Evolutionary conservation across 164 flowering plant genomes (phyloP).

Genomic region (Annona cherimola): DNA sequence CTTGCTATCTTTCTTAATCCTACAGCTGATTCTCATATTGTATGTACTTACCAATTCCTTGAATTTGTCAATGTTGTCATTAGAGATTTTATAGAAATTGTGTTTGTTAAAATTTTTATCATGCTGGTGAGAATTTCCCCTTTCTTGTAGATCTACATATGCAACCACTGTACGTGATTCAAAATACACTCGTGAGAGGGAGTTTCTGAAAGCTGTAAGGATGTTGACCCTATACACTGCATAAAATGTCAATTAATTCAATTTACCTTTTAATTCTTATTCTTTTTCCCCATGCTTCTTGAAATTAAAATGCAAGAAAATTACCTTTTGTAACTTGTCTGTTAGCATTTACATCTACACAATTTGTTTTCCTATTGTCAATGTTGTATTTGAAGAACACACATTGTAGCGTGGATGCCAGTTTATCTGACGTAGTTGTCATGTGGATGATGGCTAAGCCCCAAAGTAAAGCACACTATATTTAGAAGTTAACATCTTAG

Average conservation of each 20-base stretch:
- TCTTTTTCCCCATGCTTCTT: background rate
- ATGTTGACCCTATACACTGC: background rate
- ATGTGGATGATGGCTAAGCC: too few species aligned
- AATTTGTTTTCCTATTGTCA: too few species aligned
- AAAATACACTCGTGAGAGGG: slow-evolving; percentile 78
- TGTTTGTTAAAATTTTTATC: background rate
- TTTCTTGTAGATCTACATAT: slow-evolving; percentile 70
- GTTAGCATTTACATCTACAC: too few species aligned
- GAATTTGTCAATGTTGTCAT: background rate
- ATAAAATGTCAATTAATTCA: background rate
- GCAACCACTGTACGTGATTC: slow-evolving; percentile 86
- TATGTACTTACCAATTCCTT: too few species aligned
- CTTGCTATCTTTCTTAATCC: background rate
- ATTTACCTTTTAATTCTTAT: slow-evolving; percentile 2
- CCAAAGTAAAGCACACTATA: too few species aligned
- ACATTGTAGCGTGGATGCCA: too few species aligned
- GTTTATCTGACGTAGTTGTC: too few species aligned
- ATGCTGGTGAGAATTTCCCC: background rate
- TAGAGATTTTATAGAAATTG: background rate
- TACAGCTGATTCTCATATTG: background rate
- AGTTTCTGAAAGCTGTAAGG: slow-evolving; percentile 79
- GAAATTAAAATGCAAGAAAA: too few species aligned
- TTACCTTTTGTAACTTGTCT: too few species aligned
- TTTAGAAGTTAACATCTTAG: too few species aligned
- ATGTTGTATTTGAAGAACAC: too few species aligned